Base-by-base conservation (phyloP, 116 monocot species). In the Phalaenopsis hybrid region DNA sequence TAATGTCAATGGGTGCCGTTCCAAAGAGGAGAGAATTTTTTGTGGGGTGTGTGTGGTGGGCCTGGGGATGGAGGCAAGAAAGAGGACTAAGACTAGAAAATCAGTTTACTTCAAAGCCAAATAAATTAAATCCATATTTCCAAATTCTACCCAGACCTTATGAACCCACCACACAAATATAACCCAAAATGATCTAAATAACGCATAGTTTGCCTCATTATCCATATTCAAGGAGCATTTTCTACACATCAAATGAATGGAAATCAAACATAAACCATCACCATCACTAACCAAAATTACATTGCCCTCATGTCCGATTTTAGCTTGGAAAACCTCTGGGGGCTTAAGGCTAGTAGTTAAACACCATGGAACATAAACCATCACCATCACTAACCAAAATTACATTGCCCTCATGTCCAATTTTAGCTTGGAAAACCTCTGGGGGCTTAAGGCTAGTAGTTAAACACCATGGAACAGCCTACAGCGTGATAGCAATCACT, bases 261-360 rank as follows among this genome's bases (percentile, higher is more conserved):
- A 61, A 61, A 61, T 61, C n/a, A n/a, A n/a, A 61, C 61, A 61
- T 61, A 23, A 61, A 61, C 21, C 61, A 57, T 61, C 61, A 61
- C 18, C 61, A 61, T 61, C 61, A 61, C 20, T 61, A n/a, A n/a
- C 61, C 61, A 21, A 18, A 61, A 17, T 59, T n/a, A 3, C 18
- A 59, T 28, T 28, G n/a, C 59, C 59, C 7, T 59, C 61, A 61
- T n/a, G 4, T 61, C 61, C 58, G 4, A 58, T 18, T 16, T 18
- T 58, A 58, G 58, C 58, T 58, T 15, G 58, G 58, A 58, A 10
- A 49, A 49, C 49, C 10, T 49, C 49, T 2, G 10, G 49, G 10
- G 49, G 49, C 9, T 52, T 15, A 52, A 52, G 52, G 12, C 52
- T 52, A 52, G 52, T 52, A 12, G 13, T 52, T 52, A 12, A 52